Conservation (phyloP, 108 stramenopile species). For the Asterionellopsis glacialis region DNA sequence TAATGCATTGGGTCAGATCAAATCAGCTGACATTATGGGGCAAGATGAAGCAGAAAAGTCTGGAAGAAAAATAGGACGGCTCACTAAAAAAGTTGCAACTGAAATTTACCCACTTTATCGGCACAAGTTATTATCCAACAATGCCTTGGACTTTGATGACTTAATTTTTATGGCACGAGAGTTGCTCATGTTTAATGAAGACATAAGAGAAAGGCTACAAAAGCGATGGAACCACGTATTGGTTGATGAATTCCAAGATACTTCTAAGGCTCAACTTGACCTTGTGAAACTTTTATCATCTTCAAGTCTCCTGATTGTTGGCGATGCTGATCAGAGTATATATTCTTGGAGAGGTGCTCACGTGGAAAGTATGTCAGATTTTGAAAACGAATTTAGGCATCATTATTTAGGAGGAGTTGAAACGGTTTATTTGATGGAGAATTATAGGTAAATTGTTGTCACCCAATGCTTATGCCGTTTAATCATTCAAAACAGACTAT, state of each 20-base stretch:
- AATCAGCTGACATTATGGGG: constrained; percentile 14
- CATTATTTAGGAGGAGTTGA: constrained; percentile 33
- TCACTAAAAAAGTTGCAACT: constrained; percentile 27
- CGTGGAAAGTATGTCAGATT: constrained; percentile 60
- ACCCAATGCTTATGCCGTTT: background rate
- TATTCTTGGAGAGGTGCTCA: constrained; percentile 84
- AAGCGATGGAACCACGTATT: constrained; percentile 72
- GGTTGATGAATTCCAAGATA: constrained; percentile 90
- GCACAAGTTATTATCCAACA: constrained; percentile 49
- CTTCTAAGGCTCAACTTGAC: constrained; percentile 63
- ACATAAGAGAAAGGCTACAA: constrained; percentile 41
- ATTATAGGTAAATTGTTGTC: constrained; percentile 35
- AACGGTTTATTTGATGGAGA: constrained; percentile 77
- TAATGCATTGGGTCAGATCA: constrained; percentile 47
- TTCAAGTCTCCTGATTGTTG: constrained; percentile 70
- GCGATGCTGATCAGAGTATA: constrained; percentile 82
- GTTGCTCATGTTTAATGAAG: constrained; percentile 42
- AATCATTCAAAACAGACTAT: background rate
- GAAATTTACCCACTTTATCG: constrained; percentile 65
- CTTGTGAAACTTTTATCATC: constrained; percentile 66
- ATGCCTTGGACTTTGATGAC: constrained; percentile 91
- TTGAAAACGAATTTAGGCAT: constrained; percentile 40
- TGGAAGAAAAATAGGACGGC: constrained; percentile 6
- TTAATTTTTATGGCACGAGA: constrained; percentile 76
- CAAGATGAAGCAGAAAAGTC: constrained; percentile 8